Percentiles rank a stretch among this genome's conserved stretches.
Evolutionary conservation across 2,329 filamentous ascomycete genomes (phyloP).

Genomic region (Chaetoscypha palmicola): DNA sequence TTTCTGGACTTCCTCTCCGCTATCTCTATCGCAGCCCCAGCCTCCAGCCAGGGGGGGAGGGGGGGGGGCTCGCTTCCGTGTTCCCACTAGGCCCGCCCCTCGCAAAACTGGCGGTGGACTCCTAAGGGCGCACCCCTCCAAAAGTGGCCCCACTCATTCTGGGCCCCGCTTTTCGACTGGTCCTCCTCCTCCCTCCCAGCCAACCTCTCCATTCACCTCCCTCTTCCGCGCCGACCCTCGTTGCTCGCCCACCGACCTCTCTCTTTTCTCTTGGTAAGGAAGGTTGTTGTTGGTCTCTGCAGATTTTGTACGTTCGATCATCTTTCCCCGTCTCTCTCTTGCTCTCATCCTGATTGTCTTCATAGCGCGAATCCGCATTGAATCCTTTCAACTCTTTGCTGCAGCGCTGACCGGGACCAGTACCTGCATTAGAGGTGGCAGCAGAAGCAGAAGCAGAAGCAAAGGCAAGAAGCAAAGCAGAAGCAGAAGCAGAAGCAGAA

Average conservation of each 20-base stretch:
- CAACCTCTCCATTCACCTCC: slow-evolving; percentile 12
- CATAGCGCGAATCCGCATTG: slow-evolving; percentile 15
- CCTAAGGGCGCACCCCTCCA: slow-evolving; percentile 1
- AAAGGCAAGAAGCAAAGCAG: background rate
- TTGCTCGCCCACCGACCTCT: slow-evolving; percentile 22
- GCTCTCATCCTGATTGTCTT: slow-evolving; percentile 1
- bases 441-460: slow-evolving; percentile 17
- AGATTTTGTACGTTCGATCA: slow-evolving; percentile 13
- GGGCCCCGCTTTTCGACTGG: background rate
- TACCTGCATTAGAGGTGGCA: slow-evolving; percentile 33
- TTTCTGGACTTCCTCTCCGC: too few relatives aligned
- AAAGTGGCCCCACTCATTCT: background rate
- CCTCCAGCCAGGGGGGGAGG: too few relatives aligned
- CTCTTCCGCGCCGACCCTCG: slow-evolving; percentile 16
- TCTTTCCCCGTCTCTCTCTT: slow-evolving; percentile 4
- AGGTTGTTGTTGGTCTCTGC: slow-evolving; percentile 23
- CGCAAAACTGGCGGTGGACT: background rate
- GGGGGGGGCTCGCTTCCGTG: too few relatives aligned
- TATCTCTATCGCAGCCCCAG: too few relatives aligned
- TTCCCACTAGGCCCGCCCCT: background rate
- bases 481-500: background rate
- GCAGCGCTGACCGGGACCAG: slow-evolving; percentile 28
- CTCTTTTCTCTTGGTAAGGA: slow-evolving; percentile 18
- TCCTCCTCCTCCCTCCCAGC: background rate
- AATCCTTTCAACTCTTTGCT: slow-evolving; percentile 24